These are phyloP conservation scores for Talaromyces amestolkiae DNA, from an alignment of 2,329 filamentous ascomycete species.

Conservation along the genomic window DNA sequence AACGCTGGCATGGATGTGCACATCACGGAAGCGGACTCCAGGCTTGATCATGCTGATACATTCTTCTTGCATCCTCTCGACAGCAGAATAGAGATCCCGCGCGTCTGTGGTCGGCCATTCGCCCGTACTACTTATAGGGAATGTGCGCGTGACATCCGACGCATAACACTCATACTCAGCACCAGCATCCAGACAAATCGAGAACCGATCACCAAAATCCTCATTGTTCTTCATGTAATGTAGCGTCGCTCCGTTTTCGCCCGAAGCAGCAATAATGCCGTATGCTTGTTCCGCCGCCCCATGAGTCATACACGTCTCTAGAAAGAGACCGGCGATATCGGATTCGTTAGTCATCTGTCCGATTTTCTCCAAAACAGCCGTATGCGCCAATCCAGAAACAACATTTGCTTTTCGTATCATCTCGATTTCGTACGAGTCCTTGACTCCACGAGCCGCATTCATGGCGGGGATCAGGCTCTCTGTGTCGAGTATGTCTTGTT, in stretches of 20 bases:
- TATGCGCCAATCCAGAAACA: slow-evolving; percentile 67
- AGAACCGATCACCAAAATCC: slow-evolving; percentile 66
- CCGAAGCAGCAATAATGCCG: slow-evolving; percentile 78
- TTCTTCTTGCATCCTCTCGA: slow-evolving; percentile 80
- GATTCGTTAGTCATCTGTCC: slow-evolving; percentile 69
- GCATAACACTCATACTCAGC: slow-evolving; percentile 73
- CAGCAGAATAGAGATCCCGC: slow-evolving; percentile 74
- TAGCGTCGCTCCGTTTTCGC: slow-evolving; percentile 75
- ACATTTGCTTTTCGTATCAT: slow-evolving; percentile 70
- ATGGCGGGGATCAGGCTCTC: slow-evolving; percentile 52
- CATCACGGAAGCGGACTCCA: slow-evolving; percentile 75
- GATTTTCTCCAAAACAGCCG: slow-evolving; percentile 60
- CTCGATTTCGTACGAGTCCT: slow-evolving; percentile 72
- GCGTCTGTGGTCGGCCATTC: slow-evolving; percentile 62
- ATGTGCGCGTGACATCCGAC: slow-evolving; percentile 76
- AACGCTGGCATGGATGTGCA: slow-evolving; percentile 75
- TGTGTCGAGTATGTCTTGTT: slow-evolving; percentile 27
- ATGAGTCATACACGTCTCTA: slow-evolving; percentile 70
- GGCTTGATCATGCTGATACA: slow-evolving; percentile 70
- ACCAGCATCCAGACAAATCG: slow-evolving; percentile 81
- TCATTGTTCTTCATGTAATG: slow-evolving; percentile 83
- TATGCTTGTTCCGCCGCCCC: slow-evolving; percentile 84
- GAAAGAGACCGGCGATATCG: slow-evolving; percentile 77
- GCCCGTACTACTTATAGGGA: slow-evolving; percentile 65
- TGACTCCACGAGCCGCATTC: slow-evolving; percentile 66